Base-by-base conservation (phyloP, 2,329 filamentous ascomycete species). In the Arthrobotrys sphaeroides region DNA sequence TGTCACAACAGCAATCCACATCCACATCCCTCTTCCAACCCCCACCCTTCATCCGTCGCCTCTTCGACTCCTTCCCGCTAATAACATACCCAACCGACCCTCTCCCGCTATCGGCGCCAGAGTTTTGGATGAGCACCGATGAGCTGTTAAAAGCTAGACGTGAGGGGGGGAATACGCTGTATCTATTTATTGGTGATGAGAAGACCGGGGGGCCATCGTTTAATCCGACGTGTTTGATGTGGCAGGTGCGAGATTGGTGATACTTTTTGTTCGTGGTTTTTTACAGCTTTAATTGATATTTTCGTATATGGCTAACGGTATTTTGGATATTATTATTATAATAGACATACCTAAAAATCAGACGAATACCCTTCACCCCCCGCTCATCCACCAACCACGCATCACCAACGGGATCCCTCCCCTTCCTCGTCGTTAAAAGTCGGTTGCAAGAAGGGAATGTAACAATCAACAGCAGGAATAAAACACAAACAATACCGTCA, bases 221-320 rank as follows among this genome's bases (percentile, higher is more conserved):
- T 84, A 98, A 98, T 82, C 95, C 95, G 9, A 89, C 90, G 72
- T 99, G 95, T 84, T 85, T 98, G 80, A 97, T 94, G 85, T 98
- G 93, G 93, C 95, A 98, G 91, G 93, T 94, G 80, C 78, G 88
- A 79, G 62, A n/a, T n/a, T n/a, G n/a, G 55, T 47, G 59, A 31
- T 28, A n/a, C n/a, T 43, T 57, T 68, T 61, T 59, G 43, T 67
- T 64, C 51, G 45, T 61, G 60, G 16, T 40, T 43, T 42, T 24
- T 61, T 59, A n/a, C n/a, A n/a, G n/a, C n/a, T n/a, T 53, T 59
- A 47, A 24, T 45, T 31, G 16, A 3, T 51, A 16, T 31, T 51
- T 51, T 49, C 3, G 4, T 42, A 13, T 7, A 18, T 22, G 13
- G 42, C 42, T 45, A 45, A 45, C 10, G 42, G 9, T 5, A 16